Conservation (phyloP, 2,329 filamentous ascomycete genomes). For the Anisogramma anomala region DNA sequence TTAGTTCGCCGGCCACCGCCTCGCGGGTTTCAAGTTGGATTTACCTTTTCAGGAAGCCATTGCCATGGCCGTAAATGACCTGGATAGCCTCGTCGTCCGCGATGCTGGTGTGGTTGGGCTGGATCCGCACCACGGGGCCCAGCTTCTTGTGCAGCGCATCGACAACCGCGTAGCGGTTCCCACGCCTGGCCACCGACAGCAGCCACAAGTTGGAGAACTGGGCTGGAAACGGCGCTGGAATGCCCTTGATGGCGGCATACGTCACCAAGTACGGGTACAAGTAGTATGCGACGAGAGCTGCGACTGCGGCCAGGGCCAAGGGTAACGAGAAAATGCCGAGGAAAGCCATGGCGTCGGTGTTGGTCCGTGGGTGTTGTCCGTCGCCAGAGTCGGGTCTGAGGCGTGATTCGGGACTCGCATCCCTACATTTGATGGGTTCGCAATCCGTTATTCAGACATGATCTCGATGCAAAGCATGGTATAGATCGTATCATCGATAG, state of each 20-base stretch:
- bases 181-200: constrained; percentile 51
- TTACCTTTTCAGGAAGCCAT: constrained; percentile 61
- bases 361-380: no score
- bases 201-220: constrained; percentile 74
- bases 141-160: constrained; percentile 62
- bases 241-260: constrained; percentile 34
- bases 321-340: constrained; percentile 28
- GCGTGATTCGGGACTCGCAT: no score
- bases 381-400: no score
- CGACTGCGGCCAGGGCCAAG: constrained; percentile 34
- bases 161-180: constrained; percentile 53
- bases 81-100: constrained; percentile 70
- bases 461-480: no score
- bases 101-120: constrained; percentile 74
- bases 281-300: constrained; percentile 41
- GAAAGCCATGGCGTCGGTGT: constrained; percentile 27
- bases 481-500: no score
- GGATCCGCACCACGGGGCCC: constrained; percentile 70
- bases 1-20: background rate
- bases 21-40: constrained; percentile 13
- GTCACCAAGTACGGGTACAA: constrained; percentile 50
- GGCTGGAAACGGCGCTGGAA: constrained; percentile 52
- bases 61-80: constrained; percentile 67
- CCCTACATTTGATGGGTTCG: no score
- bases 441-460: no score